A percentile compares a stretch with the other conserved stretches of the same genome.
Evolutionary conservation across 2,329 filamentous ascomycete species (phyloP).

Genomic region (Diaporthe destruens): DNA sequence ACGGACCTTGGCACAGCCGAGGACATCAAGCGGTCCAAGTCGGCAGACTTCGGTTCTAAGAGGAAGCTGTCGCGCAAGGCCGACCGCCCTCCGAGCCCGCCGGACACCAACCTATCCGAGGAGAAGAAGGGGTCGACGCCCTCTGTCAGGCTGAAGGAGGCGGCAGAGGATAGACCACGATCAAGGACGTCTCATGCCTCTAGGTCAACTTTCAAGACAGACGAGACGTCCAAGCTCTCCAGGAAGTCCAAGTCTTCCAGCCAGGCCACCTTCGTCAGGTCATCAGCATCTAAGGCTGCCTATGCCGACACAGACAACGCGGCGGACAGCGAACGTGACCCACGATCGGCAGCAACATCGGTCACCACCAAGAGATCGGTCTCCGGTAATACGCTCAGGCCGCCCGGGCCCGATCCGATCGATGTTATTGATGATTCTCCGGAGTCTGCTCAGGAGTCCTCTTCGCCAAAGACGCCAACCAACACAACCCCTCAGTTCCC

Average conservation of each 20-base stretch:
- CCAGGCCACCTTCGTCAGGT: slow-evolving; percentile 66
- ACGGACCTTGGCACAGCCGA: slow-evolving; percentile 73
- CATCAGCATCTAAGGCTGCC: slow-evolving; percentile 46
- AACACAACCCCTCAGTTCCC: slow-evolving; percentile 64
- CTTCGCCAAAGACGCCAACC: slow-evolving; percentile 73
- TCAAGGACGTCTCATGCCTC: slow-evolving; percentile 54
- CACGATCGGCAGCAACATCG: slow-evolving; percentile 29
- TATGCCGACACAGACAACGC: slow-evolving; percentile 44
- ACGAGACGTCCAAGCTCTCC: slow-evolving; percentile 66
- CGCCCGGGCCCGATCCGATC: slow-evolving; percentile 51
- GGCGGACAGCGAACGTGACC: slow-evolving; percentile 35
- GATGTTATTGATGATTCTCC: slow-evolving; percentile 65
- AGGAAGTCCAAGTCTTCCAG: slow-evolving; percentile 69
- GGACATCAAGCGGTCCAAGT: slow-evolving; percentile 62
- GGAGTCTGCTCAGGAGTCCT: slow-evolving; percentile 60
- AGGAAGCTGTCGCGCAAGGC: slow-evolving; percentile 56
- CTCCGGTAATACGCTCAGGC: slow-evolving; percentile 47
- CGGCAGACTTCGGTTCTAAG: slow-evolving; percentile 55
- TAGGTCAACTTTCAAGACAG: slow-evolving; percentile 56
- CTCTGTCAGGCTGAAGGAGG: slow-evolving; percentile 48
- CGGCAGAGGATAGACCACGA: slow-evolving; percentile 50
- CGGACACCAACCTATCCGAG: slow-evolving; percentile 71
- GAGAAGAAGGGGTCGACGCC: slow-evolving; percentile 55
- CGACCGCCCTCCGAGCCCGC: slow-evolving; percentile 71
- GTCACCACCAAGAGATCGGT: slow-evolving; percentile 52